Conservation (phyloP, 495 filamentous ascomycete genomes). For the Neurospora tetraspora region DNA sequence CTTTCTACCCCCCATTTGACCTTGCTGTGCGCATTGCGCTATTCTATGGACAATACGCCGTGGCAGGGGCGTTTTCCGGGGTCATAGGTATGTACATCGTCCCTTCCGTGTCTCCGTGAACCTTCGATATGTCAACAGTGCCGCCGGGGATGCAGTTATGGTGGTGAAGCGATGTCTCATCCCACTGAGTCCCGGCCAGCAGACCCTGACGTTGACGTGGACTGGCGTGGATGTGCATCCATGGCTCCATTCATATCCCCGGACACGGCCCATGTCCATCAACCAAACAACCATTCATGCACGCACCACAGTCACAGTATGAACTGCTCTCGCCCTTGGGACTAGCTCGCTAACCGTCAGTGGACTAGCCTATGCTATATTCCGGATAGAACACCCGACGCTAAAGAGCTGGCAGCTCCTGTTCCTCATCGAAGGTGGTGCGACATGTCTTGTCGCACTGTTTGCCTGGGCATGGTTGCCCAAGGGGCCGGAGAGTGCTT, state of each 20-base stretch:
- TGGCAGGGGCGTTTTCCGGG: conserved; percentile 44
- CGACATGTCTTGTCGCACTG: conserved; percentile 38
- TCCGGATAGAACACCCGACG: conserved; percentile 15
- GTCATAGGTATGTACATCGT: conserved; percentile 25
- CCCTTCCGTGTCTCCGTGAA: background rate
- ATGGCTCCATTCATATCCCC: background rate
- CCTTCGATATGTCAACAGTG: background rate
- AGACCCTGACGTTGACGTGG: background rate
- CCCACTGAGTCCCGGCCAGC: background rate
- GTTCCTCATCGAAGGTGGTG: conserved; percentile 44
- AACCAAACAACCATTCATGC: background rate
- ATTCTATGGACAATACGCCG: conserved; percentile 48
- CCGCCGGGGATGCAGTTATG: background rate
- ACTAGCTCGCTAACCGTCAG: background rate
- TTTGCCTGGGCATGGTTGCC: conserved; percentile 43
- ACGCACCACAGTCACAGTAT: background rate
- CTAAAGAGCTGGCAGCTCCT: conserved; percentile 46
- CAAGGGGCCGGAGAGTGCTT: conserved; percentile 37
- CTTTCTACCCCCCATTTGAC: conserved; percentile 47
- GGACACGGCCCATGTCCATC: background rate
- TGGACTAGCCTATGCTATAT: conserved; percentile 17
- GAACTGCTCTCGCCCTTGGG: background rate
- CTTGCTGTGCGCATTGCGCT: conserved; percentile 42
- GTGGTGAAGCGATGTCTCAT: background rate
- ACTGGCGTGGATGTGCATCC: background rate